Conservation (phyloP, 2,329 filamentous ascomycete genomes). For the Pseudocercospora vitis region DNA sequence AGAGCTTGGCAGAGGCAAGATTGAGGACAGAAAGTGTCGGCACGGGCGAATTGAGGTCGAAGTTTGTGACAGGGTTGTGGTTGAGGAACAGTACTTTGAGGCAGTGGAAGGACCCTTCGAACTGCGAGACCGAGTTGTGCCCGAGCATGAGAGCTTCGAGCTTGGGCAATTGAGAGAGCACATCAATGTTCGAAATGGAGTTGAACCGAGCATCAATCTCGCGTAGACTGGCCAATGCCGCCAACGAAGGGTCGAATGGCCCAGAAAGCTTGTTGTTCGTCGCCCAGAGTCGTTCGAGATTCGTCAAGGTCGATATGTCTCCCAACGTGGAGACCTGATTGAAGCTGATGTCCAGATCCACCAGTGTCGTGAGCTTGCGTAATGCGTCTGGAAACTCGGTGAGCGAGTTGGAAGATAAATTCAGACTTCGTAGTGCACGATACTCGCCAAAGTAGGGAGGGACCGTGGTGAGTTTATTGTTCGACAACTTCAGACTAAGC, state of each 20-base stretch:
- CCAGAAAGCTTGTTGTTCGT: conserved; percentile 89
- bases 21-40: conserved; percentile 84
- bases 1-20: conserved; percentile 85
- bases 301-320: conserved; percentile 74
- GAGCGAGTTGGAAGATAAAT: conserved; percentile 91
- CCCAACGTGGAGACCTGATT: conserved; percentile 81
- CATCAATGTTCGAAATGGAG: conserved; percentile 80
- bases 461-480: conserved; percentile 79
- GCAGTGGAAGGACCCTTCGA: conserved; percentile 82
- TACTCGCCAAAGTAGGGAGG: conserved; percentile 83
- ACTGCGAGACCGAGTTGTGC: conserved; percentile 88
- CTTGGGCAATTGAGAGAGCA: conserved; percentile 78
- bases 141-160: conserved; percentile 86
- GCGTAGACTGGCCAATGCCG: conserved; percentile 71
- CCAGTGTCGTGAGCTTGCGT: conserved; percentile 75
- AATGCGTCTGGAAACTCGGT: conserved; percentile 82
- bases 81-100: conserved; percentile 85
- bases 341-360: conserved; percentile 95
- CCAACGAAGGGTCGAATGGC: conserved; percentile 68
- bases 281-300: conserved; percentile 85
- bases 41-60: conserved; percentile 74
- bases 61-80: conserved; percentile 92
- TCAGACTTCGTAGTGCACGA: conserved; percentile 74
- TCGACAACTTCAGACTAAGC: conserved; percentile 87
- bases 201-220: conserved; percentile 97